Percentiles rank a stretch among this genome's conserved stretches.
Evolutionary conservation across 176 grass and related monocot species (phyloP).

Genomic region (Leersia perrieri): DNA sequence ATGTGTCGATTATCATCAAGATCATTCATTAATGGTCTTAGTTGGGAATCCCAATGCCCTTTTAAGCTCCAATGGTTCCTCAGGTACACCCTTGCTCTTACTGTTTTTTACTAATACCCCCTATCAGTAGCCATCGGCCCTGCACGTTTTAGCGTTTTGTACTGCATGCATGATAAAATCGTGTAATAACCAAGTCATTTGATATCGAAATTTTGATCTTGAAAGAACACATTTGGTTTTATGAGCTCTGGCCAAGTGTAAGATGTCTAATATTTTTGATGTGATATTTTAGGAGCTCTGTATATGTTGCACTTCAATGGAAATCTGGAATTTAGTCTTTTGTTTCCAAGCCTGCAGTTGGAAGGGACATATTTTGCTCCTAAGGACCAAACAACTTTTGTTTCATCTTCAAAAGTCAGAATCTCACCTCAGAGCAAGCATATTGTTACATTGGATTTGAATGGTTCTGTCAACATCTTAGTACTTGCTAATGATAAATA

Average conservation of each 20-base stretch:
- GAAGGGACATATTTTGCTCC: constrained; percentile 60
- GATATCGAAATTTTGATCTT: not conserved
- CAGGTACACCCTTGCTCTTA: constrained; percentile 51
- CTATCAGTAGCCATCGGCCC: not conserved
- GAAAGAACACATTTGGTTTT: not conserved
- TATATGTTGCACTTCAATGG: constrained; percentile 46
- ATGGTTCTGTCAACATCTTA: constrained; percentile 68
- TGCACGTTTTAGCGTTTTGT: not conserved
- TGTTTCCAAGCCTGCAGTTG: constrained; percentile 42
- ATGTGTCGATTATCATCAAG: constrained; percentile 74
- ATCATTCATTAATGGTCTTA: constrained; percentile 60
- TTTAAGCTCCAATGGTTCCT: constrained; percentile 42
- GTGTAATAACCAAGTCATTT: not conserved
- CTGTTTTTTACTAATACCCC: constrained; percentile 17
- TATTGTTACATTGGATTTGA: constrained; percentile 75
- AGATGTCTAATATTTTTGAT: constrained; percentile 40
- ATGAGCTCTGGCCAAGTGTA: not conserved
- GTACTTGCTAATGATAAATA: constrained; percentile 39
- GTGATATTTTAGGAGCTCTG: constrained; percentile 60
- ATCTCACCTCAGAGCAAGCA: constrained; percentile 79
- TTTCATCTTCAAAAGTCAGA: constrained; percentile 66
- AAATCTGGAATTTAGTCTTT: constrained; percentile 56
- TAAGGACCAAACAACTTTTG: constrained; percentile 42
- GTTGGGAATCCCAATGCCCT: constrained; percentile 54
- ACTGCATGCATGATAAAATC: not conserved